phyloP scores from a whole-genome alignment of 2,329 filamentous ascomycete species.

The Cladosporium halotolerans region DNA sequence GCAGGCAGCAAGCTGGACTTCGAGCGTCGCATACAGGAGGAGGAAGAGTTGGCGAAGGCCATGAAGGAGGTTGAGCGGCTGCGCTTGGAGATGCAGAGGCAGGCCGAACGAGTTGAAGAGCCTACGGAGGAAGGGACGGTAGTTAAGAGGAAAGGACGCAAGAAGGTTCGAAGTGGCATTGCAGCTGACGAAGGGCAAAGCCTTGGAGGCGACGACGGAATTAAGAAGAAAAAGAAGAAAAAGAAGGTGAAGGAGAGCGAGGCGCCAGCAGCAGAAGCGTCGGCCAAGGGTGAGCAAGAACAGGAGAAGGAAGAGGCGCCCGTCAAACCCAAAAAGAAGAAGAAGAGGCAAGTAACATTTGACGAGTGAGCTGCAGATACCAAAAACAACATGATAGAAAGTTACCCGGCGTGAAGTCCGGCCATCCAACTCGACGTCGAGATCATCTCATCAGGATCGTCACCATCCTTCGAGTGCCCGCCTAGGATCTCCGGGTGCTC shows the following conservation, averaged over 20 bases:
- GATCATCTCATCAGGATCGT: too few species aligned
- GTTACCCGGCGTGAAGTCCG: too few species aligned
- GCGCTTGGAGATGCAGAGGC: constrained; percentile 81
- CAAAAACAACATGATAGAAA: too few species aligned
- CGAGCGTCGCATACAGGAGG: constrained; percentile 66
- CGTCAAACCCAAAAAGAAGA: constrained; percentile 35
- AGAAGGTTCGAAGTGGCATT: constrained; percentile 23
- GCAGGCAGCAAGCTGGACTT: constrained; percentile 45
- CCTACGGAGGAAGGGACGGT: constrained; percentile 55
- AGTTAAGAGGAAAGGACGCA: constrained; percentile 54
- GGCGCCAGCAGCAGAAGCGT: background rate
- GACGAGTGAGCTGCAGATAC: constrained; percentile 14
- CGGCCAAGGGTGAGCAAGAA: constrained; percentile 17
- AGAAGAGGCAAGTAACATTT: constrained; percentile 32
- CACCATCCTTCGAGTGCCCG: too few species aligned
- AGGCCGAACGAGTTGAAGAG: constrained; percentile 60
- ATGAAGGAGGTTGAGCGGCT: constrained; percentile 83
- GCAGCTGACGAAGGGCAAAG: constrained; percentile 15
- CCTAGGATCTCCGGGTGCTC: too few species aligned
- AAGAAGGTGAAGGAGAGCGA: constrained; percentile 24
- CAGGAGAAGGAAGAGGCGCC: constrained; percentile 12
- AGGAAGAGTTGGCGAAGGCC: constrained; percentile 81
- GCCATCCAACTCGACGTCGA: too few species aligned
- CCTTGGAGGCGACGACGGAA: constrained; percentile 16
- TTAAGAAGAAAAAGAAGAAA: constrained; percentile 40